Conservation (phyloP, 129 eudicot genomes). For the Saposhnikovia divaricata region DNA sequence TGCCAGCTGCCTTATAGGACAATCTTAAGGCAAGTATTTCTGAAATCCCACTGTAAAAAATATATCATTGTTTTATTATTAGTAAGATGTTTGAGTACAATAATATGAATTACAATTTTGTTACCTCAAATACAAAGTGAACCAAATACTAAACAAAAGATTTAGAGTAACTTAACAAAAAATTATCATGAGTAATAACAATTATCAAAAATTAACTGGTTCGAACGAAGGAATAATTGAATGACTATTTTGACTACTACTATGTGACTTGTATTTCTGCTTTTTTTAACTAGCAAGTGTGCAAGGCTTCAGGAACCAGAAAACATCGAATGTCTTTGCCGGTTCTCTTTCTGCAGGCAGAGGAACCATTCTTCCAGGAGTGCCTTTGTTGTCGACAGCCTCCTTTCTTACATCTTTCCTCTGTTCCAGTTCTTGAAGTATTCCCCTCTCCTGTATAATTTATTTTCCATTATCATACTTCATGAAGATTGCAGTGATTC, state of each 20-base stretch:
- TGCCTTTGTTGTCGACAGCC: not conserved
- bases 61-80: not conserved
- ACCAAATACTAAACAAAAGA: not conserved
- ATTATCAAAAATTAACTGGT: not conserved
- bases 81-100: too few species aligned
- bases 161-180: not conserved
- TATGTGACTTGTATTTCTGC: not conserved
- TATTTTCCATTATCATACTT: not conserved
- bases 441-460: conserved; percentile 39
- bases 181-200: not conserved
- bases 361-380: conserved; percentile 10
- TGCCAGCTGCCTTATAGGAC: too few species aligned
- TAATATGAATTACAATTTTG: not conserved
- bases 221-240: conserved; percentile 17
- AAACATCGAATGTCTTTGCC: conserved; percentile 47
- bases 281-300: conserved; percentile 34
- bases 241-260: conserved; percentile 9
- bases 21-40: too few species aligned
- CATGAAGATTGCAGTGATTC: not conserved
- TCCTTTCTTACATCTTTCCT: conserved; percentile 19
- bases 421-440: conserved; percentile 33
- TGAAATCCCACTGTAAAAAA: not conserved
- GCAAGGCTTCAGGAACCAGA: conserved; percentile 78
- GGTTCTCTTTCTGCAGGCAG: conserved; percentile 33
- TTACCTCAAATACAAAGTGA: not conserved